Base-by-base conservation (phyloP, 768 basidiomycete species). In the Boletus edulis region DNA sequence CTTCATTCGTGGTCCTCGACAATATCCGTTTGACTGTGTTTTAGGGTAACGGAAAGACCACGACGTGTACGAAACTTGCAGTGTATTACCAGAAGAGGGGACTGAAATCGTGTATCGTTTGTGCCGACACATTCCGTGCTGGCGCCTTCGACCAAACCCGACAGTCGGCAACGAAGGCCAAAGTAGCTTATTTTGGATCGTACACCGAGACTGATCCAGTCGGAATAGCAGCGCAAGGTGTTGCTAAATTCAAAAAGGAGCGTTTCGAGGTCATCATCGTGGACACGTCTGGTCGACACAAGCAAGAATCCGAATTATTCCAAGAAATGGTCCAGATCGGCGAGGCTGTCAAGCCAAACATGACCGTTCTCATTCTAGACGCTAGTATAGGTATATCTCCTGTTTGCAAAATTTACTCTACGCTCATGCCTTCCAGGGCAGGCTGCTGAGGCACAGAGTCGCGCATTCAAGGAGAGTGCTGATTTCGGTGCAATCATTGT, bases 141-240 rank as follows among this genome's bases (percentile, higher is more conserved):
- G 97, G 97, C 49, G 97, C 97, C 37, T 99, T 99, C 73, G 97
- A 99, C 73, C 97, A 99, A 72, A 93, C 97, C 12, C 87, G 97
- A 67, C 97, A 99, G 76, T 98, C 96, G 47, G 96, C 97, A 18
- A 97, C 94, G 14, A 96, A 97, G 72, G 97, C 97, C 38, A 98
- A 98, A 71, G 93, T 99, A 14, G 94, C 97, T 3, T 99, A 97
- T 81, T 99, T 94, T 74, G 97, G 97, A 20, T 94, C 91, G 49
- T 98, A 99, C 74, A 99, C 97, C 38, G 97, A 99, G 73, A 98
- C 94, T 17, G 95, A 99, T 70, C 97, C 97, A 3, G 97, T 98
- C 8, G 79, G 86, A 1, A 98, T 97, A 62, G 95, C 97, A 12
- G 86, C 90, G 1, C 86, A 96, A 67, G 97, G 97, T 69, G 97